Base-by-base conservation (phyloP, 495 filamentous ascomycete genomes). In the Aspergillus saccharolyticus region DNA sequence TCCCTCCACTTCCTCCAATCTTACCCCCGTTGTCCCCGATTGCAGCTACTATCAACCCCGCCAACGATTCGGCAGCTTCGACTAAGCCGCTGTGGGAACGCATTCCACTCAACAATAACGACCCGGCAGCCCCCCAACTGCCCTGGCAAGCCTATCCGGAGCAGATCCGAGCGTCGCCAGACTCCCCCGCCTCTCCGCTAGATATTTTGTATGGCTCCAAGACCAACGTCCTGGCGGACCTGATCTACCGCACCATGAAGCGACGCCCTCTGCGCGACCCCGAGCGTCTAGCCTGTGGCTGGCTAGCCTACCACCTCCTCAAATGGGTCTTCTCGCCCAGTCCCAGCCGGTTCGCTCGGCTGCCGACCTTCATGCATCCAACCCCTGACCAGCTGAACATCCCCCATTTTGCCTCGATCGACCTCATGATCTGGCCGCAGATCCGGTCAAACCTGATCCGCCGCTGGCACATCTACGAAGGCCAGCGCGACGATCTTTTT, bases 171-270 rank as follows among this genome's bases (percentile, higher is more conserved):
- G 16, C 49, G 2, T 68, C 59, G 14, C 67, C 69, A 3, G 62
- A 65, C 20, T 53, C 50, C 4, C 65, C 64, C 4, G 20, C 54
- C 14, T 69, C 68, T 0, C 67, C 69, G 2, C 55, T 71, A 0
- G 67, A 68, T 17, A 44, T 72, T 12, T 39, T 71, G 0, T 69
- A 71, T 25, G 69, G 69, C 19, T 65, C 61, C 15, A 63, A 64
- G 18, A 60, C 61, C 19, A 71, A 69, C 53, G 43, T 39, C 10
- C 54, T 71, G 14, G 68, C 68, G 24, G 54, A 71, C 20, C 58
- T 63, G 53, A 66, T 69, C 21, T 61, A 71, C 47, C 47, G 21
- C 3, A 10, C 43, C 15, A 21, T 64, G 17, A 59, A 62, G 21
- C 44, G 48, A 25, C 65, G 69, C 1, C 66, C 66, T 9, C 30